Base-by-base conservation (phyloP, 805 yeast genomes). In the Myxozyma nipponensis region DNA sequence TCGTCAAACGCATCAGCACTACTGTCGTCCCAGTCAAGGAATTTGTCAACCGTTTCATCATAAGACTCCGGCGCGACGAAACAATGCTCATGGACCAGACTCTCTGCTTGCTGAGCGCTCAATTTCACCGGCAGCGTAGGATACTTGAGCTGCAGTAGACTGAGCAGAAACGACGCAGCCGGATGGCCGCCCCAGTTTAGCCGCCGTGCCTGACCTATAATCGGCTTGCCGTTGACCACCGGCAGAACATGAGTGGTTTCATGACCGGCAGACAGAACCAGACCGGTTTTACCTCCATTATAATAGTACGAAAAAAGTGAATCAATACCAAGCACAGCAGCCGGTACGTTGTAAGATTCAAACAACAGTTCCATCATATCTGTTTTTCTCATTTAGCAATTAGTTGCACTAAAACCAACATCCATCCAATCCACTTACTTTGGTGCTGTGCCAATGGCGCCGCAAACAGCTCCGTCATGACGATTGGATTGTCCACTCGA, bases 101-200 rank as follows among this genome's bases (percentile, higher is more conserved):
- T 70, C 43, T 83, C 81, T 10, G 84, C 77, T 63, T 91, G 95
- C 49, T 73, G 71, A 10, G 72, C 69, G 5, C 81, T 73, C 47
- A 91, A 69, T 57, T 81, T 84, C 1, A 86, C 70, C 3, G 98
- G 98, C 66, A 90, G 93, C 60, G 81, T 84, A 1, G 98, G 98
- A 67, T 93, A 93, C 66, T 93, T 93, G 62, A 93, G 72, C 1
- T 81, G 75, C 43, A 93, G 68, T 32, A 84, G 74, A 58, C 74
- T 77, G 50, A 75, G 77, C 63, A 93, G 65, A 59, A 76, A 90
- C 36, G 76, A 79, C 26, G 76, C 78, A 1, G 90, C 77, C 39
- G 79, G 85, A 54, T 79, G 78, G 9, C 96, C 98, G 53, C 98
- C 98, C 87, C 93, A 87, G 63, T 87, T 88, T 35, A 93, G 79